Base-by-base conservation (phyloP, 2,329 filamentous ascomycete genomes). In the Ophiostoma sp. region DNA sequence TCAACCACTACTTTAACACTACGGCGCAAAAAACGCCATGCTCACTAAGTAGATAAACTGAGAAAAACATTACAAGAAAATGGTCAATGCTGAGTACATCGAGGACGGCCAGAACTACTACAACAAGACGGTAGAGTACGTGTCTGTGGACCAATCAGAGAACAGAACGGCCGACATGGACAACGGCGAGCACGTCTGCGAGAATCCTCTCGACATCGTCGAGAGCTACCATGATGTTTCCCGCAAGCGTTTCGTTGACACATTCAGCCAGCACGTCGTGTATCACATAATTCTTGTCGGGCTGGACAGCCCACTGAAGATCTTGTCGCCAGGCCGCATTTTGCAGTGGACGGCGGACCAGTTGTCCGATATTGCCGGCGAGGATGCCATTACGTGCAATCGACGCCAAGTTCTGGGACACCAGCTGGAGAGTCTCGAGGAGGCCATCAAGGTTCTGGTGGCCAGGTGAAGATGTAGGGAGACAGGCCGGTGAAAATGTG, bases 211-310 rank as follows among this genome's bases (percentile, higher is more conserved):
- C 68, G 83, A 90, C 69, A 83, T 84, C 1, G 78, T 91, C 0
- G 75, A 79, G 41, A 80, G 82, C 1, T 91, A 88, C 75, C 90
- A 91, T 77, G 81, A 84, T 38, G 83, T 89, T 1, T 80, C 86
- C 0, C 79, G 79, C 12, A 84, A 84, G 73, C 82, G 87, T 0
- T 89, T 91, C 69, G 81, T 89, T 1, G 88, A 91, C 72, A 82
- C 79, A 3, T 75, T 92, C 1, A 86, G 81, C 44, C 81, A 82
- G 71, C 81, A 83, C 70, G 85, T 81, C 0, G 77, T 84, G 1
- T 81, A 84, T 60, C 76, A 86, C 72, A 80, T 80, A 69, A 78
- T 91, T 0, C 75, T 89, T 0, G 76, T 76, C 1, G 81, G 83
- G 0, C 73, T 79, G 0, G 71, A 79, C 0, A 83, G 83, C 5